Base-by-base conservation (phyloP, 2,329 filamentous ascomycete species). In the Aureobasidium sp. region DNA sequence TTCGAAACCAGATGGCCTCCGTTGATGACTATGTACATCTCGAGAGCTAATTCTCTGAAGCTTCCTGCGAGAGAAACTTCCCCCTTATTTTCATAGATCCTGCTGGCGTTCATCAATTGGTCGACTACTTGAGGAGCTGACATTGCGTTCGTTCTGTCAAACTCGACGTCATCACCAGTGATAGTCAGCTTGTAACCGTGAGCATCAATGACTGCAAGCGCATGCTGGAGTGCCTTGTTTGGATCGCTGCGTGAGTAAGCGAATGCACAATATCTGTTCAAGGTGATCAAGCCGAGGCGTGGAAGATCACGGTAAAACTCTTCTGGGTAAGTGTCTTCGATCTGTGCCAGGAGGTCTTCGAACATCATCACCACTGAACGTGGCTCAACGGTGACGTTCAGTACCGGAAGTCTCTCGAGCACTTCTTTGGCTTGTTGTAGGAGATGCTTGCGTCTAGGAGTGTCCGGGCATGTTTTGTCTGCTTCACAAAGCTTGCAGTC, bases 401-500 rank as follows among this genome's bases (percentile, higher is more conserved):
- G 10, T 7, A 47, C 26, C 3, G 55, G 55, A 20, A 46, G 55
- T 29, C 44, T 26, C n/a, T 20, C 41, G 20, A 58, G 55, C 17
- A 58, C 20, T 10, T 36, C 29, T 5, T 26, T 46, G 32, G 41
- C 32, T 58, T 58, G 23, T 20, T 58, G 27, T 23, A 58, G 27
- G 10, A 58, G 29, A 1, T 37, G 12, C 13, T 58, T 58, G 55
- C 55, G 55, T 23, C 8, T 13, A 26, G 8, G 1, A 17, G 32
- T 29, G 37, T 20, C 52, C 4, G 23, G 56, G 13, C 34, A 50
- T 5, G 15, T 20, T 20, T 36, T 61, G 57, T 47, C 57, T 9
- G 66, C 64, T 37, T 23, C 36, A 55, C 79, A 81, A 0, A 78
- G 64, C 4, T 66, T 66, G 34, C 80, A 82, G 1, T 58, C 59